Evolutionary conservation across 805 yeast genomes (phyloP).

Genomic region (Cyberlindnera maclurae): DNA sequence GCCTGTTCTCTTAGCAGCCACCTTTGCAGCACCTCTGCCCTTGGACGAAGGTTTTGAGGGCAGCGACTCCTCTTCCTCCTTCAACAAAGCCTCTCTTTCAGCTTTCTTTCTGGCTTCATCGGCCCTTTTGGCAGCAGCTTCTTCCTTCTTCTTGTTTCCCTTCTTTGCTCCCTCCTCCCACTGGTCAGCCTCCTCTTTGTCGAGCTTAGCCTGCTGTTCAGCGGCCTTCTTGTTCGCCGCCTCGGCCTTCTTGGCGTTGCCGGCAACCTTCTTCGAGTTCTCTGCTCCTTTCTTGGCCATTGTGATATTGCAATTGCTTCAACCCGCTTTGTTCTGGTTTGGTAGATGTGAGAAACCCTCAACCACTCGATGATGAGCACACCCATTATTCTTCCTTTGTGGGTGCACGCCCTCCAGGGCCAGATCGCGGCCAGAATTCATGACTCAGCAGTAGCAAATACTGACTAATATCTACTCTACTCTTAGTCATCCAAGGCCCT

Average conservation of each 20-base stretch:
- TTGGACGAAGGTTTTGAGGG: slow-evolving; percentile 52
- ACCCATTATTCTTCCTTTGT: too few relatives aligned
- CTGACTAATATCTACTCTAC: too few relatives aligned
- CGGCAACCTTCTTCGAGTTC: slow-evolving; percentile 51
- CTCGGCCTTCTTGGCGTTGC: slow-evolving; percentile 62
- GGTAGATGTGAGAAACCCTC: too few relatives aligned
- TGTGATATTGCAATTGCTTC: not conserved
- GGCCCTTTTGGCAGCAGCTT: slow-evolving; percentile 59
- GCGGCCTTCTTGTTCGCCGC: slow-evolving; percentile 50
- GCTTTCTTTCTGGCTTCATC: slow-evolving; percentile 75
- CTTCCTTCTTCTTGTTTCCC: slow-evolving; percentile 62
- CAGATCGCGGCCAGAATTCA: too few relatives aligned
- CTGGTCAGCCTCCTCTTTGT: slow-evolving; percentile 49
- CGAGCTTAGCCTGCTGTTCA: slow-evolving; percentile 40
- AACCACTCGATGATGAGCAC: too few relatives aligned
- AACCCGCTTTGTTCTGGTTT: too few relatives aligned
- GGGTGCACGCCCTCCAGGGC: too few relatives aligned
- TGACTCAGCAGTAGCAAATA: too few relatives aligned
- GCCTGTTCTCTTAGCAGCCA: slow-evolving; percentile 52
- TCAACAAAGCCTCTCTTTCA: slow-evolving; percentile 65
- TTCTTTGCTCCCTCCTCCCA: slow-evolving; percentile 74
- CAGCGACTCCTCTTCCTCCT: slow-evolving; percentile 57
- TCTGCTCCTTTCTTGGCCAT: slow-evolving; percentile 48
- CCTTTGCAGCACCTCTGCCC: slow-evolving; percentile 62
- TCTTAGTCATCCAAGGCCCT: too few relatives aligned